Evolutionary conservation across 768 basidiomycete species (phyloP).

Genomic region (Russula griseocarnosa): DNA sequence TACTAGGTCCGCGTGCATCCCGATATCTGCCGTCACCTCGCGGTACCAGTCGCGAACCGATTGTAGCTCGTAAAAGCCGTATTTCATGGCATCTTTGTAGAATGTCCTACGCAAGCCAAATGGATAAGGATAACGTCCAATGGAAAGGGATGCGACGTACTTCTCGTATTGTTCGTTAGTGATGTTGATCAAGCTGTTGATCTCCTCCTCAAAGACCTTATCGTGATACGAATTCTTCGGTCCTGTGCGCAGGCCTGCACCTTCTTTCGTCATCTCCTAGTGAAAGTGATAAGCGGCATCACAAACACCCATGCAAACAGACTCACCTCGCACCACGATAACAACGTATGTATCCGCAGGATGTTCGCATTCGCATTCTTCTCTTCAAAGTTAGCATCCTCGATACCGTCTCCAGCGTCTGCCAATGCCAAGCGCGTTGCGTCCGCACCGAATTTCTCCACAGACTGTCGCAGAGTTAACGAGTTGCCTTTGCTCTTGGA

Average conservation of each 20-base stretch:
- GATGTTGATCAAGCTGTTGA: conserved; percentile 78
- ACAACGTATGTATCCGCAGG: conserved; percentile 82
- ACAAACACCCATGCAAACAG: background rate
- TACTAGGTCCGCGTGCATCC: conserved; percentile 90
- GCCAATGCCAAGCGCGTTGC: conserved; percentile 88
- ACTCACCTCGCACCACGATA: conserved; percentile 86
- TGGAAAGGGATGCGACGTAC: conserved; percentile 46
- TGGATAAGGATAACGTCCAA: background rate
- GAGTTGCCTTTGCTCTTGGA: conserved; percentile 95
- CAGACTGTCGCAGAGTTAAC: conserved; percentile 81
- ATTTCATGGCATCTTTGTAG: conserved; percentile 95
- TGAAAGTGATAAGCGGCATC: background rate
- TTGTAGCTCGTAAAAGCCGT: conserved; percentile 94
- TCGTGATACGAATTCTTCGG: conserved; percentile 74
- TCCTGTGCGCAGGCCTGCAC: conserved; percentile 68
- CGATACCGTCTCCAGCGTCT: conserved; percentile 94
- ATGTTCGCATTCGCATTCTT: conserved; percentile 97
- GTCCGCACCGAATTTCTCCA: conserved; percentile 96
- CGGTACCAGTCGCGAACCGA: conserved; percentile 93
- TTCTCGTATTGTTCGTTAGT: conserved; percentile 77
- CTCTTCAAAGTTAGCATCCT: conserved; percentile 99
- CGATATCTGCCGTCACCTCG: conserved; percentile 79
- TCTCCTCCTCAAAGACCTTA: conserved; percentile 84
- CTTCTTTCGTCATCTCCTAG: conserved; percentile 77
- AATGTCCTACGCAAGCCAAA: conserved; percentile 54